Evolutionary conservation across 1,284 basidiomycete genomes (phyloP), one percentile per base, ranked within the genome.

Genomic region (Sporisorium scitamineum): DNA sequence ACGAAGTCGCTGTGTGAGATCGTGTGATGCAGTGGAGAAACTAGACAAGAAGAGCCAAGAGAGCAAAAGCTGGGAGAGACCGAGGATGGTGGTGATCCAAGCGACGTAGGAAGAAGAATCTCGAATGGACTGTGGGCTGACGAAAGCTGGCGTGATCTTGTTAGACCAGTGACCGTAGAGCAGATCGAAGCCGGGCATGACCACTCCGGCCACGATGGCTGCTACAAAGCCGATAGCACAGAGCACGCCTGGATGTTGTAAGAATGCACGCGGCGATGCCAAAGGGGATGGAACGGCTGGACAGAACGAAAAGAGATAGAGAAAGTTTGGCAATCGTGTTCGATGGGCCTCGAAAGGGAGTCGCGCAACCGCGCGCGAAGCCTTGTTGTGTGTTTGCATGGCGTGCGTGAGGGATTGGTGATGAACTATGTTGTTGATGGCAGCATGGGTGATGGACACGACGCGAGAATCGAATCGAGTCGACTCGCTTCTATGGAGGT

Each of bases 1-100:
- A 13, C 87, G 79, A 8, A 88, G 76, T 14, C 82, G 60, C 32
- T 82, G 74, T 4, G 84, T 83, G 29, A 87, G 78, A 22, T 84
- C 70, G 14, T 82, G 63, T 1, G 84, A 81, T 18, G 86, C 86
- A n/a, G 79, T 62, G 13, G 82, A 78, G 78, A 87, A 79, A 57
- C 70, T 68, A 1, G 71, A 58, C 7, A 84, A 51, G 67, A 87
- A 87, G 13, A 77, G 45, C 68, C 80, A 83, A 18, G 80, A 80
- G 27, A 81, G 70, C 6, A 86, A 29, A 18, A 85, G 54, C 27
- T 80, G 76, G 42, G 65, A 72, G 11, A 84, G 70, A 14, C 84
- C 86, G n/a, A 86, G 71, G 20, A 86, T 67, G 29, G 84, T 82
- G 67, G 84, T 80, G 54, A 87, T 71, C 82, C 83, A 85, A 14